phyloP scores from a whole-genome alignment of 495 filamentous ascomycete genomes.

The Penicillium coffeae region DNA sequence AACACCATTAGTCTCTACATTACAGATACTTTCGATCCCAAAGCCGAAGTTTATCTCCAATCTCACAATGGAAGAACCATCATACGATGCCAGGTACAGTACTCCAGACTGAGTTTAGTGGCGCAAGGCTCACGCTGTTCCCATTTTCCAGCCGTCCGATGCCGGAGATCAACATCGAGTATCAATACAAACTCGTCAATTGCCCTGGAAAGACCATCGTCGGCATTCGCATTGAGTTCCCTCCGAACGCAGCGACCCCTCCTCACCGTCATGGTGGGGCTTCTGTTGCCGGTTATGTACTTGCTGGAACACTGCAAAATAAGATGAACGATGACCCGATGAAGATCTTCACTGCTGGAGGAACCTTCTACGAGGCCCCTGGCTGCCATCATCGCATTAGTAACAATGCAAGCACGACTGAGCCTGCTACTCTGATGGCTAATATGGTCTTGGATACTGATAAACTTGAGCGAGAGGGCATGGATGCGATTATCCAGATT shows the following conservation, averaged over 20 bases:
- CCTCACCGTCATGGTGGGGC: conserved; percentile 39
- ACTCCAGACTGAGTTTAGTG: background rate
- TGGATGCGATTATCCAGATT: conserved; percentile 25
- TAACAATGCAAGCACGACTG: conserved; percentile 35
- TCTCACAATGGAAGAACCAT: conserved; percentile 19
- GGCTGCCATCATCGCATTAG: conserved; percentile 43
- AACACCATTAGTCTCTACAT: too few species aligned
- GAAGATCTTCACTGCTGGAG: conserved; percentile 20
- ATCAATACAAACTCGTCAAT: conserved; percentile 29
- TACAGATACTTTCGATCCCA: too few species aligned
- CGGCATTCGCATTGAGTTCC: conserved; percentile 28
- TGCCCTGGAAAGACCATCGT: conserved; percentile 33
- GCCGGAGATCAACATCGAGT: conserved; percentile 23
- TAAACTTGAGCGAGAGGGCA: conserved; percentile 25
- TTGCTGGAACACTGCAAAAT: conserved; percentile 30
- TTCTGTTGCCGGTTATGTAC: conserved; percentile 29
- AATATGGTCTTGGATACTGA: conserved; percentile 33
- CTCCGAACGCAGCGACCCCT: conserved; percentile 37
- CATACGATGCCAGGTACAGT: conserved; percentile 15
- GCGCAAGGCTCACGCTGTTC: too few species aligned
- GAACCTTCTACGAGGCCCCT: conserved; percentile 39
- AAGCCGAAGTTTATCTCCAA: too few species aligned
- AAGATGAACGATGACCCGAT: conserved; percentile 42
- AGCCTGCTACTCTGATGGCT: conserved; percentile 26
- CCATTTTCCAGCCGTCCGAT: conserved; percentile 20